phyloP scores from a whole-genome alignment of 345 rosid genomes.

The Camelina hispida region DNA sequence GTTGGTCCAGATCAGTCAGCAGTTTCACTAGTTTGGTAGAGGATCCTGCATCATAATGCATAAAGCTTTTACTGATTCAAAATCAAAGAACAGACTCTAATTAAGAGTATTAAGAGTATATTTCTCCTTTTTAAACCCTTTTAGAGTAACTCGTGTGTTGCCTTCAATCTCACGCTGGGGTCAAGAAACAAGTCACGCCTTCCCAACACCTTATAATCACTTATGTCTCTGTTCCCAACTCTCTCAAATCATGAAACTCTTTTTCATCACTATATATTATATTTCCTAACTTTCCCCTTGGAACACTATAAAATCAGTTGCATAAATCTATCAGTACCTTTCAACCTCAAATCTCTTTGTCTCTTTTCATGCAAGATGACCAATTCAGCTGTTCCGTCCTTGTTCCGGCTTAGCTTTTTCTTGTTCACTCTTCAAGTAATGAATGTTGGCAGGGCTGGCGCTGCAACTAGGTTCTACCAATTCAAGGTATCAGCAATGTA shows the following conservation, averaged over 20 bases:
- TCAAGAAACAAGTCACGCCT: conserved; percentile 58
- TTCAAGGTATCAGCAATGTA: conserved; percentile 59
- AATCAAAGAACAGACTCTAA: conserved; percentile 8
- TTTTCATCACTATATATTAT: conserved; percentile 42
- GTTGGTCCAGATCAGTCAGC: conserved; percentile 18
- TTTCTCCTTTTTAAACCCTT: conserved; percentile 28
- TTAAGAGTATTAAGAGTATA: conserved; percentile 12
- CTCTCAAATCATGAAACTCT: conserved; percentile 60
- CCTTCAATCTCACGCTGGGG: conserved; percentile 58
- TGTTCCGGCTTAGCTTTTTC: conserved; percentile 48
- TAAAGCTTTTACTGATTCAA: conserved; percentile 26
- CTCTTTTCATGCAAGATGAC: conserved; percentile 44
- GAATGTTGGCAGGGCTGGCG: conserved; percentile 48
- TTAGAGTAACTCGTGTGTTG: conserved; percentile 40
- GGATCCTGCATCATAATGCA: conserved; percentile 34
- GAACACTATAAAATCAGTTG: conserved; percentile 33
- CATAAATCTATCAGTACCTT: neutral
- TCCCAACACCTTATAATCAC: conserved; percentile 67
- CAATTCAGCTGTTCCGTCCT: conserved; percentile 37
- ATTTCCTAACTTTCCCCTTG: conserved; percentile 19
- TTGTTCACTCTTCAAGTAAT: conserved; percentile 43
- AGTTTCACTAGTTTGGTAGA: conserved; percentile 9
- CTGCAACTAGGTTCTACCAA: conserved; percentile 70
- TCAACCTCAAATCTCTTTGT: conserved; percentile 25
- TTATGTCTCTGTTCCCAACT: conserved; percentile 50